Conservation (phyloP, 2,329 filamentous ascomycete genomes). For the Alternaria dauci region DNA sequence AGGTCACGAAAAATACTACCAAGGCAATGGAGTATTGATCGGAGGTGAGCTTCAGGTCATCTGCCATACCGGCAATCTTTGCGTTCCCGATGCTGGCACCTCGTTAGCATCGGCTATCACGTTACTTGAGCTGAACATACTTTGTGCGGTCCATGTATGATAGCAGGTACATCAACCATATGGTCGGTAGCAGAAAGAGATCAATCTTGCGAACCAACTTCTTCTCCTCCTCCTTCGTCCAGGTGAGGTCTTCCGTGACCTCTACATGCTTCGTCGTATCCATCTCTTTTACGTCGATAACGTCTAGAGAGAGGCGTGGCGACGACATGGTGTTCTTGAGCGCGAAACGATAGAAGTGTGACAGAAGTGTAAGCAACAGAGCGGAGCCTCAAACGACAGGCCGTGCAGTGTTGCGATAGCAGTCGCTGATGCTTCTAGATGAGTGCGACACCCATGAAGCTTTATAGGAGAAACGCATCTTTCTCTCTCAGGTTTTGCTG, state of each 20-base stretch:
- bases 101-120: neutral
- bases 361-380: neutral
- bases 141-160: slow-evolving; percentile 58
- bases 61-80: slow-evolving; percentile 61
- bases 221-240: slow-evolving; percentile 60
- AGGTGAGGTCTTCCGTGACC: slow-evolving; percentile 54
- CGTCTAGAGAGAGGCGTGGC: slow-evolving; percentile 31
- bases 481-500: slow-evolving; percentile 20
- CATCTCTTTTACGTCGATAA: slow-evolving; percentile 39
- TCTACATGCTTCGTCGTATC: slow-evolving; percentile 55
- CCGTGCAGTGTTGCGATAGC: neutral
- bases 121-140: slow-evolving; percentile 22
- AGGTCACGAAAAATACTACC: slow-evolving; percentile 63
- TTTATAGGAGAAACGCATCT: slow-evolving; percentile 36
- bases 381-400: neutral
- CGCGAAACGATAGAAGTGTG: neutral
- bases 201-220: slow-evolving; percentile 60
- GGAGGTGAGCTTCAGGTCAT: slow-evolving; percentile 57
- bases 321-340: slow-evolving; percentile 32
- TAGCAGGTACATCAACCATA: slow-evolving; percentile 61
- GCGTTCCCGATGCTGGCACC: slow-evolving; percentile 56
- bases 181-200: slow-evolving; percentile 56
- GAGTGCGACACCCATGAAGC: slow-evolving; percentile 15
- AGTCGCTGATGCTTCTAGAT: neutral
- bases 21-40: slow-evolving; percentile 61